Evolutionary conservation across 495 filamentous ascomycete genomes (phyloP).

Genomic region (Geoglossum glabrum): DNA sequence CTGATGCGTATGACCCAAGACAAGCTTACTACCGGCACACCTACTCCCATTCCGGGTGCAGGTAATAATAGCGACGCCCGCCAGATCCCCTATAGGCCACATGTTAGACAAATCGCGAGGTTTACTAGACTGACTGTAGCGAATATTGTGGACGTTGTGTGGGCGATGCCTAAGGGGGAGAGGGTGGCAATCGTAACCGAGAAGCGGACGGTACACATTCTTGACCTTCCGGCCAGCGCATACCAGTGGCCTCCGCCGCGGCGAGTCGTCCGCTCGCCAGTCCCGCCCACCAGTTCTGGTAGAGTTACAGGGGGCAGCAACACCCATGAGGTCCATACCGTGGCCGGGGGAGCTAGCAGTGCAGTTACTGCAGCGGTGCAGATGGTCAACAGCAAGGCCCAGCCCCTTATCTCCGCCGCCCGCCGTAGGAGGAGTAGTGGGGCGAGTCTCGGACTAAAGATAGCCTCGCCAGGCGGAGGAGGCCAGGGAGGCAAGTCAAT

Average conservation of each 20-base stretch:
- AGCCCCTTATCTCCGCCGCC: conserved; percentile 36
- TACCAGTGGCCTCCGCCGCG: conserved; percentile 81
- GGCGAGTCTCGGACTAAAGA: conserved; percentile 28
- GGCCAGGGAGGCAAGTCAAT: conserved; percentile 57
- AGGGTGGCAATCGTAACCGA: conserved; percentile 71
- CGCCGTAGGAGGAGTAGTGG: conserved; percentile 27
- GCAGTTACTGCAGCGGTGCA: conserved; percentile 45
- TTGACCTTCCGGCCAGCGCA: conserved; percentile 63
- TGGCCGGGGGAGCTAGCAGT: conserved; percentile 31
- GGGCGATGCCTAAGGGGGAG: conserved; percentile 65
- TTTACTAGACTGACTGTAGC: conserved; percentile 83
- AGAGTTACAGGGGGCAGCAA: conserved; percentile 9
- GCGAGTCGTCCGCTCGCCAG: conserved; percentile 24
- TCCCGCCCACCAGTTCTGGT: conserved; percentile 10
- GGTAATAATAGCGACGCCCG: conserved; percentile 12
- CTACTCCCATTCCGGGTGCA: conserved; percentile 10
- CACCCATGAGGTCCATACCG: conserved; percentile 12
- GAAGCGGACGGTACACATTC: conserved; percentile 80
- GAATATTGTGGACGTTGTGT: conserved; percentile 72
- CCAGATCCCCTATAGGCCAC: conserved; percentile 18
- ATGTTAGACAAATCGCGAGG: conserved; percentile 64
- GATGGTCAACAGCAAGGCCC: conserved; percentile 32
- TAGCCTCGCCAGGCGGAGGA: conserved; percentile 40
- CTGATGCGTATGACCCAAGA: conserved; percentile 48
- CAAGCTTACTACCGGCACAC: conserved; percentile 13